Evolutionary conservation across 371 early-diverging fungal species (phyloP), one percentile per base, ranked within the genome.

Genomic region (Catenaria anguillulae): DNA sequence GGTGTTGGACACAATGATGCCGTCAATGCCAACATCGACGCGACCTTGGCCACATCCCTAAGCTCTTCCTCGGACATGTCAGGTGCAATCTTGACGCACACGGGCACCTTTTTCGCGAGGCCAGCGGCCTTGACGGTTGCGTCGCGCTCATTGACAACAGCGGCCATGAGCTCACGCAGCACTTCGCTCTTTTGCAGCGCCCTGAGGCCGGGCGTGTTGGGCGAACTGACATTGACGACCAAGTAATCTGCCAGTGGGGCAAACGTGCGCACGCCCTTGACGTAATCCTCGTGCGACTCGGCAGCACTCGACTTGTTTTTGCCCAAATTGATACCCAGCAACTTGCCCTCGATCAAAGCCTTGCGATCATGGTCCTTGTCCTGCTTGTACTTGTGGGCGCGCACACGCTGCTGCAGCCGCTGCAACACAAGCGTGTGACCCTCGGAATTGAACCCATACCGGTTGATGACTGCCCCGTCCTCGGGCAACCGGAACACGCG

Each of bases 391-490:
- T 21, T 21, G 55, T 76, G 68, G 23, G 76, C 73, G 74, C 84
- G 77, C 67, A 86, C 69, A 37, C 89, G 78, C 56, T 78, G 67
- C 34, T 73, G 73, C 26, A 91, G 75, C 26, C 87, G 77, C 6
- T 73, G 63, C 26, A 65, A 71, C 31, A 82, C 84, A 15, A 60
- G 70, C 23, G 67, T 70, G 64, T 81, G 81, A 24, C 92, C 92
- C 29, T 82, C 84, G 55, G 85, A 86, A 73, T 89, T 89, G 77
- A 91, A 82, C 6, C 92, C 92, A 71, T 89, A 89, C 35, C 92
- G 83, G 73, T 91, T 91, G 64, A 91, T 87, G 55, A 85, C 80
- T 24, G 88, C 86, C 33, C 71, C 68, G 67, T 83, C 87, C 36
- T 76, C 73, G 3, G 75, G 68, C 13, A 89, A 71, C 17, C 90